phyloP scores from a whole-genome alignment of 2,329 filamentous ascomycete genomes.

The Pseudopithomyces maydicus region DNA sequence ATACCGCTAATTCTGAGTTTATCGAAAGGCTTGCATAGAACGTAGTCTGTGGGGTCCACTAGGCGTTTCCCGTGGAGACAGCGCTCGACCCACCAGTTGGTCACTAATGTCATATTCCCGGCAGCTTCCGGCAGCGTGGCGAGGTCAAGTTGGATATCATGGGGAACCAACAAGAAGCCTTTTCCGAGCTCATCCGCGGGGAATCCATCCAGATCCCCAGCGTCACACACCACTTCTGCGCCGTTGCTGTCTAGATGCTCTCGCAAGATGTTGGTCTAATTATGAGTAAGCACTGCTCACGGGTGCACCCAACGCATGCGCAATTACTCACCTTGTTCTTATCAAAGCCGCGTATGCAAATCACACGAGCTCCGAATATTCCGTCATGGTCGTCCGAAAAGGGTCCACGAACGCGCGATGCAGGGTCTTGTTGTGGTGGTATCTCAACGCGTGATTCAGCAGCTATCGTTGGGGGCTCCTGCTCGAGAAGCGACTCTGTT shows the following conservation, averaged over 20 bases:
- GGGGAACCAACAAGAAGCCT: conserved; percentile 53
- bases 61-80: conserved; percentile 80
- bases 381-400: conserved; percentile 31
- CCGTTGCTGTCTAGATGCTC: conserved; percentile 40
- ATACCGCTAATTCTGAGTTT: conserved; percentile 67
- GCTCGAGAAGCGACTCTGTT: conserved; percentile 20
- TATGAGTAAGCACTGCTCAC: conserved; percentile 22
- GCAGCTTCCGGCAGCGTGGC: conserved; percentile 42
- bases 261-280: conserved; percentile 39
- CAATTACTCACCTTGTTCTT: conserved; percentile 43
- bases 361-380: conserved; percentile 50
- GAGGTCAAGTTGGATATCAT: conserved; percentile 45
- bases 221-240: conserved; percentile 36
- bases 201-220: conserved; percentile 30
- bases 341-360: conserved; percentile 52
- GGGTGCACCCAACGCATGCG: neutral
- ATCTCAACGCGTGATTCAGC: conserved; percentile 13
- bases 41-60: conserved; percentile 70
- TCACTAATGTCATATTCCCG: conserved; percentile 59
- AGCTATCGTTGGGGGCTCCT: conserved; percentile 10
- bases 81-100: conserved; percentile 91
- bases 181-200: conserved; percentile 32
- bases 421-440: conserved; percentile 20
- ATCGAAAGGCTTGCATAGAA: conserved; percentile 78
- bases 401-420: conserved; percentile 13